These are phyloP conservation scores for Curvularia sp. DNA, from an alignment of 2,329 filamentous ascomycete species.

Conservation along the genomic window DNA sequence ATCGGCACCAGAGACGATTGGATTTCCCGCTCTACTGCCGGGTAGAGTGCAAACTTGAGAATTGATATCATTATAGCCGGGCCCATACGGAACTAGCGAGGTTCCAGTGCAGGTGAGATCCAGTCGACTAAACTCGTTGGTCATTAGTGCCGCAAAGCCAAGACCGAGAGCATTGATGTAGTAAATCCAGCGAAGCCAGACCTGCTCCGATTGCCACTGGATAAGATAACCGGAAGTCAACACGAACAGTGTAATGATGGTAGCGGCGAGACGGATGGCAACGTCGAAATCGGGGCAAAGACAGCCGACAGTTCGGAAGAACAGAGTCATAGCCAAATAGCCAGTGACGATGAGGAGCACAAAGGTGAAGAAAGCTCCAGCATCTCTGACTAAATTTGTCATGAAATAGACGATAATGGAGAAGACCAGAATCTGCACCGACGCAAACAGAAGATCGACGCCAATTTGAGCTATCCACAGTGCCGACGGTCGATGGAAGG, in stretches of 20 bases:
- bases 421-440: conserved; percentile 67
- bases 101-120: conserved; percentile 72
- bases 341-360: conserved; percentile 53
- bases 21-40: conserved; percentile 72
- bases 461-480: conserved; percentile 84
- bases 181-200: conserved; percentile 85
- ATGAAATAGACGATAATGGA: conserved; percentile 61
- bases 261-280: conserved; percentile 79
- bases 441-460: conserved; percentile 76
- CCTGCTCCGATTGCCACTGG: conserved; percentile 75
- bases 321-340: conserved; percentile 55
- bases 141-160: conserved; percentile 79
- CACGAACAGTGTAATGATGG: conserved; percentile 82
- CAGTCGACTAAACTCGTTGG: conserved; percentile 80
- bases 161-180: conserved; percentile 81
- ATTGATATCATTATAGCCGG: conserved; percentile 72
- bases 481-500: conserved; percentile 82
- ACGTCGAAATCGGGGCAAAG: conserved; percentile 83
- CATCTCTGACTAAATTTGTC: conserved; percentile 55
- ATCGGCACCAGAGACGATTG: conserved; percentile 67
- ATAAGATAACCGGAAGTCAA: conserved; percentile 85
- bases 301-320: conserved; percentile 62
- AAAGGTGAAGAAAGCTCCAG: conserved; percentile 60
- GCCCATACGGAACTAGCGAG: conserved; percentile 74
- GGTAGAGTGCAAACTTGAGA: conserved; percentile 83